phyloP scores from a whole-genome alignment of 2,329 filamentous ascomycete genomes.

The Fusarium tuaranense region DNA sequence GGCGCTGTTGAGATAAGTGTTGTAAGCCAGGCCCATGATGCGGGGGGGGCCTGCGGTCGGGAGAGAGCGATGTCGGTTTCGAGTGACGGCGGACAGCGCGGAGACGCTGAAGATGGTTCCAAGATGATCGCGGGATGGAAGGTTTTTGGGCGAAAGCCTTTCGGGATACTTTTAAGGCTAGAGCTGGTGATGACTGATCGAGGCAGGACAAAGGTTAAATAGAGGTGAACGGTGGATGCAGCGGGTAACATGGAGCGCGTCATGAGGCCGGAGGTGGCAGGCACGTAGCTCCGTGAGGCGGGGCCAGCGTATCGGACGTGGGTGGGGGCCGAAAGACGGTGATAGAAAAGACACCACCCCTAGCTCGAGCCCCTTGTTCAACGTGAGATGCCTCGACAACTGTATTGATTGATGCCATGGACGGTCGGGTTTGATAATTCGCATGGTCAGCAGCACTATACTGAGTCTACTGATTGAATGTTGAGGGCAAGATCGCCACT shows the following conservation, averaged over 20 bases:
- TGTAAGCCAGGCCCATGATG: slow-evolving; percentile 89
- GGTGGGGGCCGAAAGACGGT: slow-evolving; percentile 13
- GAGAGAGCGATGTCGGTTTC: neutral
- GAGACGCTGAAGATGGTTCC: neutral
- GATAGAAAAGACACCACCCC: neutral
- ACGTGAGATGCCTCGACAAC: neutral
- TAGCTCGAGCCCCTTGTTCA: neutral
- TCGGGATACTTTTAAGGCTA: slow-evolving; percentile 2
- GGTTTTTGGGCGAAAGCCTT: neutral
- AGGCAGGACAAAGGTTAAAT: slow-evolving; percentile 1
- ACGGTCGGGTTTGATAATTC: neutral
- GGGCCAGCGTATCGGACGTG: slow-evolving; percentile 3
- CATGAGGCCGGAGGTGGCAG: slow-evolving; percentile 37
- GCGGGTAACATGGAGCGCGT: slow-evolving; percentile 29
- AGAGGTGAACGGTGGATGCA: slow-evolving; percentile 11
- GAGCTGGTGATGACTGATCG: slow-evolving; percentile 2
- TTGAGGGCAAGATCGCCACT: neutral
- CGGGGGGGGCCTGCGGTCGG: slow-evolving; percentile 15
- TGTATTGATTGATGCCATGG: neutral
- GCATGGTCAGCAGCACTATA: neutral
- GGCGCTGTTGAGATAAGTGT: slow-evolving; percentile 86
- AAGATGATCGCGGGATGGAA: neutral
- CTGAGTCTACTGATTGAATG: neutral
- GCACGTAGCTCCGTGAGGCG: slow-evolving; percentile 27
- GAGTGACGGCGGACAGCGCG: neutral